These are phyloP conservation scores for Xylogone sp. DNA, from an alignment of 2,329 filamentous ascomycete genomes.

Conservation along the genomic window DNA sequence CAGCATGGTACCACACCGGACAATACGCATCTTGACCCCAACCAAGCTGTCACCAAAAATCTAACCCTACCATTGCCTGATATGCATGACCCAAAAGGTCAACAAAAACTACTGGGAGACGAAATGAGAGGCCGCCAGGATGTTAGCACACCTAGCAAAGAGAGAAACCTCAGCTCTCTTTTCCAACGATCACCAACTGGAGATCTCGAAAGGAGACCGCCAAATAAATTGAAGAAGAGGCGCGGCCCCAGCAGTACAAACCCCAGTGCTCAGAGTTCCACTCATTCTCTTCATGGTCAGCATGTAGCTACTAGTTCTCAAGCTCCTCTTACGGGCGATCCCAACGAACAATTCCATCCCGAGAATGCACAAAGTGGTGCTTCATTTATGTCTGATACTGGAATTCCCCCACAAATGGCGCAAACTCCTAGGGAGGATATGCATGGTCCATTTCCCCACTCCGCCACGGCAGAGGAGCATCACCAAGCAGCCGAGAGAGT, in stretches of 20 bases:
- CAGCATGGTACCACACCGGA: slow-evolving; percentile 17
- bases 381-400: slow-evolving; percentile 13
- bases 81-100: slow-evolving; percentile 38
- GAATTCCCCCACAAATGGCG: slow-evolving; percentile 18
- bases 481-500: slow-evolving; percentile 27
- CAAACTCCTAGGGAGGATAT: slow-evolving; percentile 21
- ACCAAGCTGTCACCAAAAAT: slow-evolving; percentile 14
- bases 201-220: slow-evolving; percentile 64
- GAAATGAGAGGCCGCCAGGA: slow-evolving; percentile 11
- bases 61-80: slow-evolving; percentile 18
- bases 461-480: slow-evolving; percentile 15
- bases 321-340: not conserved
- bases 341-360: slow-evolving; percentile 18
- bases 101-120: slow-evolving; percentile 41
- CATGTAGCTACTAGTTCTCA: slow-evolving; percentile 19
- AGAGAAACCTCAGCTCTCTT: slow-evolving; percentile 64
- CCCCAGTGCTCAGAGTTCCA: slow-evolving; percentile 87
- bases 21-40: slow-evolving; percentile 15
- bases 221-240: slow-evolving; percentile 90
- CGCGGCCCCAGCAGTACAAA: slow-evolving; percentile 70
- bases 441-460: slow-evolving; percentile 9
- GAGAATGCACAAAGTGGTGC: slow-evolving; percentile 21
- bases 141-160: slow-evolving; percentile 44
- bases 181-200: slow-evolving; percentile 66
- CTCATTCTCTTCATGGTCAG: slow-evolving; percentile 61